Evolutionary conservation across 2,329 filamentous ascomycete genomes (phyloP), one percentile per base, ranked within the genome.

Genomic region (Penicillium capsulatum): DNA sequence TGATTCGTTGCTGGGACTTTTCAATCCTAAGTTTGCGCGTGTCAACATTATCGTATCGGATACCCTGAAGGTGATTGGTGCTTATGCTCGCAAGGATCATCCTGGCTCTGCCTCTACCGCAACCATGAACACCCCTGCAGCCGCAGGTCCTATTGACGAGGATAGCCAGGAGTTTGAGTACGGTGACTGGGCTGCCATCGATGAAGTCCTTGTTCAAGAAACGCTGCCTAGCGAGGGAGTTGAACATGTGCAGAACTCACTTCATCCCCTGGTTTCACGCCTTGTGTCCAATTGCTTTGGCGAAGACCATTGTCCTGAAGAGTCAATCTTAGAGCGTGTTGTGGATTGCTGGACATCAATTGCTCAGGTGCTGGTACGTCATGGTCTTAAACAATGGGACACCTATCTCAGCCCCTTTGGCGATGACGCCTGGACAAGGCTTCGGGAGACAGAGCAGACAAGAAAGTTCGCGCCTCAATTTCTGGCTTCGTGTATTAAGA

Each of bases 131-230:
- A 47, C 62, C 35, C 38, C 38, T 17, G 24, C 34, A 14, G 20
- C 46, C n/a, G 36, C 57, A n/a, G 38, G 42, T 10, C 54, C 67
- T 17, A 51, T 50, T 4, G 75, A 69, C 38, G 78, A 81, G 36
- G 80, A 83, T 37, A 82, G 79, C 47, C 80, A 83, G 55, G 79
- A 82, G 32, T 82, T 79, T 51, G 79, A 79, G 19, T 77, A 79
- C 51, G 79, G 78, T 26, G 77, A 79, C 43, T 77, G 73, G 64
- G 65, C 71, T 15, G 77, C 69, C 14, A 64, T 81, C 34, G 72
- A 76, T 40, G 72, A 74, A 27, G 54, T 60, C 3, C 63, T 67
- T 29, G 50, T 60, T 6, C 59, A 64, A 17, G 54, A 63, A 26
- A 31, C 34, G 17, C 40, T 52, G 17, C 40, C 51, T 10, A 50